Base-by-base conservation (phyloP, 192 early-diverging fungal genomes). In the Jimgerdemannia lactiflua region DNA sequence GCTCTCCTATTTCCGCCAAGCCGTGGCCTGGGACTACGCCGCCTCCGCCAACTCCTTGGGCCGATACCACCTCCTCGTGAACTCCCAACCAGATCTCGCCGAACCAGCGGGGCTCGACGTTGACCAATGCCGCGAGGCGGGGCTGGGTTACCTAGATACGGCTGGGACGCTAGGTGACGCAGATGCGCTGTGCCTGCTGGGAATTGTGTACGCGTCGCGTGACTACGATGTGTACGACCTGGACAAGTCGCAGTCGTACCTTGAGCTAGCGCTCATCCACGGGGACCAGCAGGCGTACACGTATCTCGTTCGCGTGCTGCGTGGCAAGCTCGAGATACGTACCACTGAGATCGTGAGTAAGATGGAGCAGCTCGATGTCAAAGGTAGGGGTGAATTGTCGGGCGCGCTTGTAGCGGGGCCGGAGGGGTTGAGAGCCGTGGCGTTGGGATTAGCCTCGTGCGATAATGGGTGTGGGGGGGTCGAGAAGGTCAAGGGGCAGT, bases 181-280 rank as follows among this genome's bases (percentile, higher is more conserved):
- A 11, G 86, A 87, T 44, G 77, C 86, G 19, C 70, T 87, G 70
- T 75, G 82, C 73, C 79, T 86, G 49, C 42, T 87, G 70, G 86
- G 86, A 3, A 81, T 87, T 76, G 85, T 87, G 42, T 87, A 84
- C 70, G 86, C 84, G 43, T 82, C 80, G 64, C 79, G 82, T 72
- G 84, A 85, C 18, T 85, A 83, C 64, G 84, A 82, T 67, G 54
- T 84, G 10, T 87, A 87, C 43, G 83, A 87, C 54, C 79, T 87
- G 66, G 84, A 86, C 39, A 79, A 82, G 43, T 80, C 86, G 18
- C 86, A 87, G 43, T 83, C 83, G 67, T 74, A 84, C 64, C 78
- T 87, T 59, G 86, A 87, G 72, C 43, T 87, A 71, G 84, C 86
- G 3, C 75, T 87, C 18, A 82, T 87, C 4, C 85, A 82, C 40